phyloP scores from a whole-genome alignment of 768 basidiomycete genomes.

The Suillus alpinus region DNA sequence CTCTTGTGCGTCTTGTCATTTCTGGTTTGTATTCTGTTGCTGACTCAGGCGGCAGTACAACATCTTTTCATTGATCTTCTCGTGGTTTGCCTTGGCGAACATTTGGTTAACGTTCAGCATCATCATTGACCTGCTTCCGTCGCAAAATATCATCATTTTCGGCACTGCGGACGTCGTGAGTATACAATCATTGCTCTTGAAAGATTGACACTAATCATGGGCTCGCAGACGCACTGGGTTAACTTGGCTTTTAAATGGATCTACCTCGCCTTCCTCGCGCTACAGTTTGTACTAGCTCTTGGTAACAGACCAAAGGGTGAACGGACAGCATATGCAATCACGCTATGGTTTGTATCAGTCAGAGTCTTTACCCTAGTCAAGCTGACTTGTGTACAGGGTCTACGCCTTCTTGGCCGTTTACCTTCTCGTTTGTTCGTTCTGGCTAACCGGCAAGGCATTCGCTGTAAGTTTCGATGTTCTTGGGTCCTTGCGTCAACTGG shows the following conservation, averaged over 20 bases:
- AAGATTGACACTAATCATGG: neutral
- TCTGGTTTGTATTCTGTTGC: neutral
- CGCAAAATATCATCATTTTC: conserved; percentile 55
- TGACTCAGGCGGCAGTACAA: conserved; percentile 65
- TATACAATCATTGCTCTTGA: conserved; percentile 8
- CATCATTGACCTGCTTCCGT: conserved; percentile 83
- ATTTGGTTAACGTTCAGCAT: conserved; percentile 95
- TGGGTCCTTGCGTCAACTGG: neutral
- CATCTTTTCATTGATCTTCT: conserved; percentile 78
- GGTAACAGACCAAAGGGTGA: conserved; percentile 91
- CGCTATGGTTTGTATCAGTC: conserved; percentile 52
- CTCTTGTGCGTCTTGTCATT: conserved; percentile 53
- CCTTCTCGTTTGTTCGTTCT: conserved; percentile 83
- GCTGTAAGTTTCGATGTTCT: conserved; percentile 39
- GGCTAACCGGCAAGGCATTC: conserved; percentile 80
- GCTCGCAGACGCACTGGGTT: conserved; percentile 78
- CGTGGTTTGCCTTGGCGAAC: conserved; percentile 92
- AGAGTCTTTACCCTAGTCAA: neutral
- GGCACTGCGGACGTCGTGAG: conserved; percentile 69
- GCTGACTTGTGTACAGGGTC: conserved; percentile 48
- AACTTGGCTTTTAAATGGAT: conserved; percentile 83
- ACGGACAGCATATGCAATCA: conserved; percentile 63
- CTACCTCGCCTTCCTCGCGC: conserved; percentile 78
- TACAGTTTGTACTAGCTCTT: conserved; percentile 76
- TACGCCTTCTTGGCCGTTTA: conserved; percentile 84